These are phyloP conservation scores for Metarhizium robertsii DNA, from an alignment of 2,329 filamentous ascomycete species.

Conservation along the genomic window DNA sequence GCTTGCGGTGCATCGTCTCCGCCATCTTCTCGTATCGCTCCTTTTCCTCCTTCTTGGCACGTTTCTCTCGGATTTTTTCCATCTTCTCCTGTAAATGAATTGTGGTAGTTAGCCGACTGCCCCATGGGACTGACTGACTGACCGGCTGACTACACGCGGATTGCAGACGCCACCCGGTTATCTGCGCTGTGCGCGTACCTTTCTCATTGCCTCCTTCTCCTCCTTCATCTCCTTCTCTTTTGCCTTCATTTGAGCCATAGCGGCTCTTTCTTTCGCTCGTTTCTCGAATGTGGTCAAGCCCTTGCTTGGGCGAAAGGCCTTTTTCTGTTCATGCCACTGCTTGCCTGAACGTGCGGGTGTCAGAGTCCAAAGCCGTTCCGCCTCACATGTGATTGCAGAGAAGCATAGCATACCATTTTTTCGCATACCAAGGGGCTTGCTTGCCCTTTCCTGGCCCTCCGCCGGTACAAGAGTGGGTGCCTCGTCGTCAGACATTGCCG, in stretches of 20 bases:
- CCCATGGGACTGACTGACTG: background rate
- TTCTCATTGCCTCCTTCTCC: slow-evolving; percentile 82
- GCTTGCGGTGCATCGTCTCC: slow-evolving; percentile 95
- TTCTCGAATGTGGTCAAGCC: slow-evolving; percentile 74
- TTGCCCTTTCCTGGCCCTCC: slow-evolving; percentile 19
- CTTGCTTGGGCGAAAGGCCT: slow-evolving; percentile 72
- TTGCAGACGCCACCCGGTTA: background rate
- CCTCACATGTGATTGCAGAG: background rate
- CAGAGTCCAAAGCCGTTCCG: slow-evolving; percentile 5
- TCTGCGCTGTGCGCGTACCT: slow-evolving; percentile 43
- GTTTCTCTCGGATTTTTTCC: slow-evolving; percentile 73
- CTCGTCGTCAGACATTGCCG: slow-evolving; percentile 3
- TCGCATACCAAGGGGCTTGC: slow-evolving; percentile 56
- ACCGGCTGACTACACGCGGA: background rate
- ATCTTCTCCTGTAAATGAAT: slow-evolving; percentile 58
- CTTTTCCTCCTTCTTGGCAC: slow-evolving; percentile 84
- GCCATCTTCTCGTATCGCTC: slow-evolving; percentile 90
- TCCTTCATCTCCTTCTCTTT: slow-evolving; percentile 94
- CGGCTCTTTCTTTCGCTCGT: slow-evolving; percentile 60
- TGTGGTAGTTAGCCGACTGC: slow-evolving; percentile 6
- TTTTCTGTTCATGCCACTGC: slow-evolving; percentile 81
- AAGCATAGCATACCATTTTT: slow-evolving; percentile 67
- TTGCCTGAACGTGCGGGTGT: slow-evolving; percentile 56
- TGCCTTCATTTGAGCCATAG: slow-evolving; percentile 70
- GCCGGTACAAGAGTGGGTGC: background rate